phyloP scores from a whole-genome alignment of 495 filamentous ascomycete genomes.

The Penicillium simplicissimum region DNA sequence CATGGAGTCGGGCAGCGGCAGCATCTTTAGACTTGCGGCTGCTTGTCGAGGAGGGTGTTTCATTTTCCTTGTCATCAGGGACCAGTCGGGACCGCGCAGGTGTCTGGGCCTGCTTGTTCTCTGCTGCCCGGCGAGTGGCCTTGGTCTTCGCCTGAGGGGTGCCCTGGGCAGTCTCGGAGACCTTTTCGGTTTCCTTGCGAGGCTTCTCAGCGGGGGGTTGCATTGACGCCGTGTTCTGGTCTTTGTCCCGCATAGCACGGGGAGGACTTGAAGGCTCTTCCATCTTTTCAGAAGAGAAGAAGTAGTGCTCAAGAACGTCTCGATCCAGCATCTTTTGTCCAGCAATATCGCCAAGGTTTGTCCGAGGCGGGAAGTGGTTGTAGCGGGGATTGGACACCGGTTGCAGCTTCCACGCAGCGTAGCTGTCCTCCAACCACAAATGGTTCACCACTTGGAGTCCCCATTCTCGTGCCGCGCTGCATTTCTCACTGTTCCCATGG shows the following conservation, averaged over 20 bases:
- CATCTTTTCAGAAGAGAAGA: conserved; percentile 47
- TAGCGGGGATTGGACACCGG: conserved; percentile 69
- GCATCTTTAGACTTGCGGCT: conserved; percentile 86
- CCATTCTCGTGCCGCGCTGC: conserved; percentile 88
- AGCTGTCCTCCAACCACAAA: conserved; percentile 96
- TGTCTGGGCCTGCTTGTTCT: conserved; percentile 41
- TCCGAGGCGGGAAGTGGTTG: conserved; percentile 77
- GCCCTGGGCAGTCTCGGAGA: conserved; percentile 18
- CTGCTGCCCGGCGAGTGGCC: conserved; percentile 26
- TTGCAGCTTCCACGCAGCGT: conserved; percentile 78
- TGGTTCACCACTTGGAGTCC: conserved; percentile 88
- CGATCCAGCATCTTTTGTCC: conserved; percentile 76
- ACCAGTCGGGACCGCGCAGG: conserved; percentile 46
- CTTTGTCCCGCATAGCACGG: conserved; percentile 39
- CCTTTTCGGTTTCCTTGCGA: conserved; percentile 19
- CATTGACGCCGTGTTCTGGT: conserved; percentile 34
- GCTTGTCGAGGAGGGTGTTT: conserved; percentile 73
- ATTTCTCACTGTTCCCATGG: conserved; percentile 85
- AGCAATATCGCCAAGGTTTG: conserved; percentile 89
- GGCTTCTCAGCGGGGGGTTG: conserved; percentile 23
- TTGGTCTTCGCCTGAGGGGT: conserved; percentile 36
- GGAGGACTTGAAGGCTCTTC: conserved; percentile 22
- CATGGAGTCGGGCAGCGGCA: conserved; percentile 73
- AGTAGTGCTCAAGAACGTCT: conserved; percentile 53
- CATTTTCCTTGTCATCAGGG: conserved; percentile 75